Percentiles rank a stretch among this genome's conserved stretches.
Evolutionary conservation across 108 stramenopile species (phyloP).

Genomic region (Nitzschia palea): DNA sequence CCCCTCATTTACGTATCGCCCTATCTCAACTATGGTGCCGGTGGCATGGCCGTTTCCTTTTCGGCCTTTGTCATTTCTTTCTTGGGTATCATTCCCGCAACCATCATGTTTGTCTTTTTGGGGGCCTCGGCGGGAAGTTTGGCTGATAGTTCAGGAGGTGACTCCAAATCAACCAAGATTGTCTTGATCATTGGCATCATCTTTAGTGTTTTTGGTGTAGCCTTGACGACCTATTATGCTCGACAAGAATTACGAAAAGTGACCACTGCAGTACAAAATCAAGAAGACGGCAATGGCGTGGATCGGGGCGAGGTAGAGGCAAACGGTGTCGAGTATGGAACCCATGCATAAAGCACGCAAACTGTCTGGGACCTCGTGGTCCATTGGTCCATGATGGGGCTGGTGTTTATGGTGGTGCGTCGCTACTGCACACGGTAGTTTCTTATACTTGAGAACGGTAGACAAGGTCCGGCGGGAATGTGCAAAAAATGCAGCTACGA

Average conservation of each 20-base stretch:
- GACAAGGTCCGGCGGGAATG: too few relatives aligned
- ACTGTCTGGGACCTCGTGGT: too few relatives aligned
- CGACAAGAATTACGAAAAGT: constrained; percentile 68
- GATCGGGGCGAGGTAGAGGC: too few relatives aligned
- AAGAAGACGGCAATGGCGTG: neutral
- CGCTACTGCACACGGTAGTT: too few relatives aligned
- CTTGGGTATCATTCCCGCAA: constrained; percentile 70
- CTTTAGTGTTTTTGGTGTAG: constrained; percentile 58
- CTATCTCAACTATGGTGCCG: constrained; percentile 60
- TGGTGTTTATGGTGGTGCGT: too few relatives aligned
- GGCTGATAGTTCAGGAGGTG: constrained; percentile 36
- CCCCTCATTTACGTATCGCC: constrained; percentile 51
- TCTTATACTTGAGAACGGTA: too few relatives aligned
- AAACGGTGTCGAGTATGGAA: too few relatives aligned
- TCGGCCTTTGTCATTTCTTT: constrained; percentile 51
- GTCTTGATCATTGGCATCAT: constrained; percentile 53
- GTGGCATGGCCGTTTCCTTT: constrained; percentile 46
- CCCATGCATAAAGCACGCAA: too few relatives aligned
- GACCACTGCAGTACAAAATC: neutral
- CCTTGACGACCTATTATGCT: constrained; percentile 64
- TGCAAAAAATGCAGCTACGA: too few relatives aligned
- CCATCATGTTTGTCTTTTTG: constrained; percentile 73
- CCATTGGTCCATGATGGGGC: too few relatives aligned
- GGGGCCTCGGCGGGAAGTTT: constrained; percentile 70
- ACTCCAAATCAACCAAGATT: constrained; percentile 32